Evolutionary conservation across 148 eudicot genomes (phyloP).

Genomic region (Agrostemma githago): DNA sequence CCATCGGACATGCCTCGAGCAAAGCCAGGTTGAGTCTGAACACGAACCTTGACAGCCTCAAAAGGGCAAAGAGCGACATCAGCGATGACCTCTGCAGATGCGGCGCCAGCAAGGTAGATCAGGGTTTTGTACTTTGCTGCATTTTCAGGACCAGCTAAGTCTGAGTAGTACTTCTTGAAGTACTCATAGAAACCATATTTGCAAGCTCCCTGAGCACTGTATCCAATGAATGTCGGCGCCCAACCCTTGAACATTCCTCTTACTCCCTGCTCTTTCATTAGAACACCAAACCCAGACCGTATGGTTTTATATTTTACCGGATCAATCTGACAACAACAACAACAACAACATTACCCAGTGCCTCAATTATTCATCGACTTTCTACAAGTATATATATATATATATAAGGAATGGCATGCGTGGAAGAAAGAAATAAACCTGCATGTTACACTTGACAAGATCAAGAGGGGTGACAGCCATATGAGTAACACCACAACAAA

Average conservation of each 20-base stretch:
- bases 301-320: constrained; percentile 65
- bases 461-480: constrained; percentile 73
- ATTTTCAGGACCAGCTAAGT: constrained; percentile 57
- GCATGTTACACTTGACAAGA: constrained; percentile 75
- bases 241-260: constrained; percentile 66
- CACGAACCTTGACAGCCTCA: constrained; percentile 76
- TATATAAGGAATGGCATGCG: too few relatives aligned
- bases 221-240: constrained; percentile 68
- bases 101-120: constrained; percentile 64
- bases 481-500: constrained; percentile 69
- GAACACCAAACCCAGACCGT: constrained; percentile 47
- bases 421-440: constrained; percentile 28
- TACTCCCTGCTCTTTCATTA: constrained; percentile 60
- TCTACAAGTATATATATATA: too few relatives aligned
- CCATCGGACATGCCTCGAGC: constrained; percentile 75
- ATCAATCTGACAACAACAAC: constrained; percentile 41
- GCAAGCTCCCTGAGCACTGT: constrained; percentile 77
- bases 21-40: constrained; percentile 72
- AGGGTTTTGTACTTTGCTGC: constrained; percentile 59
- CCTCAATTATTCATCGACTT: background rate
- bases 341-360: background rate
- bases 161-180: constrained; percentile 71
- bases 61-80: constrained; percentile 69
- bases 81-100: constrained; percentile 75
- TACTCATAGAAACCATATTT: constrained; percentile 68